phyloP scores from a whole-genome alignment of 2,329 filamentous ascomycete genomes.

The Xylariaceae sp. region DNA sequence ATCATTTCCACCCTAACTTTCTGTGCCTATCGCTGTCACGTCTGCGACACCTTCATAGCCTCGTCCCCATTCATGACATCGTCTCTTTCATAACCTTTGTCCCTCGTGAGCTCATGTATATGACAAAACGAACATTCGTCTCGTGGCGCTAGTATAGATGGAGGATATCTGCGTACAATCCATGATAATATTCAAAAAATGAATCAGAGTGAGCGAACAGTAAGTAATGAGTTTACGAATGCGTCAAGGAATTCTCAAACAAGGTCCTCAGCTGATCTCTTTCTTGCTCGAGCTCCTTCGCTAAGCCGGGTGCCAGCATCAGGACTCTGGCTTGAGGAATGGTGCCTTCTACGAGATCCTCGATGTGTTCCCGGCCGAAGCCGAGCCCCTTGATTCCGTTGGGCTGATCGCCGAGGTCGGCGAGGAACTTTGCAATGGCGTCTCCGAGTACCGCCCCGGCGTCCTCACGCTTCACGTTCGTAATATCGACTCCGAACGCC shows the following conservation, averaged over 20 bases:
- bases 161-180: too few species aligned
- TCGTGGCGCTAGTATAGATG: too few species aligned
- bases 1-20: neutral
- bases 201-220: neutral
- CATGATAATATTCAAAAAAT: neutral
- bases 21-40: neutral
- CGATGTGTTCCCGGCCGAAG: slow-evolving; percentile 69
- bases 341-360: slow-evolving; percentile 85
- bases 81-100: neutral
- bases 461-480: slow-evolving; percentile 79
- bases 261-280: slow-evolving; percentile 63
- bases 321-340: slow-evolving; percentile 86
- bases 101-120: neutral
- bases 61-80: neutral
- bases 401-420: slow-evolving; percentile 83
- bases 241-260: slow-evolving; percentile 56
- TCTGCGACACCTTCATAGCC: neutral
- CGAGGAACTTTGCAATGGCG: slow-evolving; percentile 74
- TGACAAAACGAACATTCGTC: neutral
- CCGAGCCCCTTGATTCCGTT: slow-evolving; percentile 77
- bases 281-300: slow-evolving; percentile 62
- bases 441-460: slow-evolving; percentile 85
- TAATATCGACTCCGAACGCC: slow-evolving; percentile 83
- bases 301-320: slow-evolving; percentile 81
- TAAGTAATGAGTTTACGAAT: slow-evolving; percentile 24